Evolutionary conservation across 192 early-diverging fungal species (phyloP).

Genomic region (Entomortierella chlamydospora): DNA sequence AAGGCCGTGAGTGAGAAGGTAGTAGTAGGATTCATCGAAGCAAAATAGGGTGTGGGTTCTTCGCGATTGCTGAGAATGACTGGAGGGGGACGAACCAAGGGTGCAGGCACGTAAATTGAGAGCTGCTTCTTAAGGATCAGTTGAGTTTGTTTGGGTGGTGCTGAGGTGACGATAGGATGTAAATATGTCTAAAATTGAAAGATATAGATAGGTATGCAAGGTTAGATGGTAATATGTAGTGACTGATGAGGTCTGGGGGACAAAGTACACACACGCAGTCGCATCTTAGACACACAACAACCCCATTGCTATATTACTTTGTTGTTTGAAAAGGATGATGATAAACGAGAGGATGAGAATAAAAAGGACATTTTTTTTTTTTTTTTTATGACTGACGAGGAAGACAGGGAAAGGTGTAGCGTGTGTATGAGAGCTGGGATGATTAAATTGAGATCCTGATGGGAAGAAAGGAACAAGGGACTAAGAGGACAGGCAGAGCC

Average conservation of each 20-base stretch:
- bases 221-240: slow-evolving; percentile 1
- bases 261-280: neutral
- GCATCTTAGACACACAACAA: too few relatives aligned
- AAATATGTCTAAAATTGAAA: slow-evolving; percentile 8
- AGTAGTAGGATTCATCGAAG: slow-evolving; percentile 34
- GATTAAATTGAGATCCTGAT: slow-evolving; percentile 6
- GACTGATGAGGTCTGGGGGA: neutral
- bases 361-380: slow-evolving; percentile 16
- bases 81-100: slow-evolving; percentile 20
- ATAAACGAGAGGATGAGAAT: slow-evolving; percentile 10
- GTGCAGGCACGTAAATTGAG: slow-evolving; percentile 17
- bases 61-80: slow-evolving; percentile 23
- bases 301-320: slow-evolving; percentile 20
- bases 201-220: neutral
- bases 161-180: slow-evolving; percentile 16
- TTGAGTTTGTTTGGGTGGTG: slow-evolving; percentile 2
- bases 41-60: slow-evolving; percentile 13
- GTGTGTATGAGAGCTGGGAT: slow-evolving; percentile 11
- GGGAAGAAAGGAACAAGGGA: slow-evolving; percentile 5
- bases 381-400: slow-evolving; percentile 7
- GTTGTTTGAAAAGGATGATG: slow-evolving; percentile 22
- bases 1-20: slow-evolving; percentile 34
- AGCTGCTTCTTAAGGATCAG: slow-evolving; percentile 21
- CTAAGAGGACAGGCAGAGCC: neutral
- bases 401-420: neutral